Conservation (phyloP, 768 basidiomycete species). For the Amanita polypyramis region DNA sequence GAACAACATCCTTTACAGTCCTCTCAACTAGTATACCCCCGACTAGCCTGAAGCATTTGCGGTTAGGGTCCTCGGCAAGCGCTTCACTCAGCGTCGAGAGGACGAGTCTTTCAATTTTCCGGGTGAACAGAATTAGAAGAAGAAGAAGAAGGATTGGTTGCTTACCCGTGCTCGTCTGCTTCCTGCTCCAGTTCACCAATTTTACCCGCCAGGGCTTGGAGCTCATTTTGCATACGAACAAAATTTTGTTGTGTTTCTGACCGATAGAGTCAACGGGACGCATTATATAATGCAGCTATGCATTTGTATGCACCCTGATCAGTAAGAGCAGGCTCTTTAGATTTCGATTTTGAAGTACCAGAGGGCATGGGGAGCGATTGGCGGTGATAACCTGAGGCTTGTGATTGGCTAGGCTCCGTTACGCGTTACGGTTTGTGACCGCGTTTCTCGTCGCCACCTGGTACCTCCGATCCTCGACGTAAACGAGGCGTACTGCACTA, state of each 20-base stretch:
- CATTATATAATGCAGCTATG: slow-evolving; percentile 8
- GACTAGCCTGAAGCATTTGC: slow-evolving; percentile 94
- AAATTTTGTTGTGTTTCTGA: slow-evolving; percentile 82
- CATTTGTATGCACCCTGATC: slow-evolving; percentile 54
- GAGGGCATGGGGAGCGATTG: slow-evolving; percentile 24
- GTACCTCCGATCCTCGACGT: slow-evolving; percentile 23
- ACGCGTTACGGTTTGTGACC: slow-evolving; percentile 24
- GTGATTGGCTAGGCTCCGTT: slow-evolving; percentile 34
- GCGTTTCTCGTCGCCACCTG: slow-evolving; percentile 21
- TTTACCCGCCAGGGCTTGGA: slow-evolving; percentile 87
- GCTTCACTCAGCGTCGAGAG: slow-evolving; percentile 80
- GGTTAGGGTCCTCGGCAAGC: slow-evolving; percentile 70
- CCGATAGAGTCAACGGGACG: slow-evolving; percentile 33
- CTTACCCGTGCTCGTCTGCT: slow-evolving; percentile 88
- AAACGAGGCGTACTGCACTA: slow-evolving; percentile 28
- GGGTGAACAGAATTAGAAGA: neutral
- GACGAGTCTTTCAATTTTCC: slow-evolving; percentile 46
- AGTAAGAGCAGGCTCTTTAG: slow-evolving; percentile 46
- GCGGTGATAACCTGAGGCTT: slow-evolving; percentile 22
- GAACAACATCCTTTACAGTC: slow-evolving; percentile 91
- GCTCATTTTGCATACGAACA: slow-evolving; percentile 73
- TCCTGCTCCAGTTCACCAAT: slow-evolving; percentile 95
- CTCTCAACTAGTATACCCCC: slow-evolving; percentile 94
- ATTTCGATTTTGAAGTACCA: slow-evolving; percentile 39
- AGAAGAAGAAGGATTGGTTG: slow-evolving; percentile 8